phyloP scores from a whole-genome alignment of 2,329 filamentous ascomycete species.

The Xylaria sp. region DNA sequence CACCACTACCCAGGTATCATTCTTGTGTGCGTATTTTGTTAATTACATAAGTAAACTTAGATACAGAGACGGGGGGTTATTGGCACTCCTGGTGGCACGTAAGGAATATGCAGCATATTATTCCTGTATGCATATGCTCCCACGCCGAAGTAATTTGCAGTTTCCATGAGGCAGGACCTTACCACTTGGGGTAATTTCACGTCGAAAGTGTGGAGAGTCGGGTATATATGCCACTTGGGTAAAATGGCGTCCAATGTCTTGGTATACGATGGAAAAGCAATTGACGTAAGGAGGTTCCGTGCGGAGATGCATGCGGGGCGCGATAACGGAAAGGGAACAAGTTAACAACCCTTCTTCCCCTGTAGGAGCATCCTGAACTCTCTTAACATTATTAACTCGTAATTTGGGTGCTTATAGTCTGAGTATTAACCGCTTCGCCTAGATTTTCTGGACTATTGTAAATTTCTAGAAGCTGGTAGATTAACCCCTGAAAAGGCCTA shows the following conservation, averaged over 20 bases:
- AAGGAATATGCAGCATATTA: background rate
- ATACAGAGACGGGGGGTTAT: background rate
- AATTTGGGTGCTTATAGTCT: background rate
- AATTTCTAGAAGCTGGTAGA: background rate
- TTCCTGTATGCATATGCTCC: background rate
- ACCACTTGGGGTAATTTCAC: background rate
- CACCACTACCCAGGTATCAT: background rate
- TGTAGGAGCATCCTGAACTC: background rate
- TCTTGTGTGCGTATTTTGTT: slow-evolving; percentile 4
- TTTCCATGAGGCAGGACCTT: background rate
- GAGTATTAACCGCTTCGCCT: too few species aligned
- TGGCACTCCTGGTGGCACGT: background rate
- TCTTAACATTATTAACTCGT: background rate
- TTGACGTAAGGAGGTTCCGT: background rate
- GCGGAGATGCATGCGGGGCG: slow-evolving; percentile 11
- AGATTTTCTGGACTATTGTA: too few species aligned
- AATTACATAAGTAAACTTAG: slow-evolving; percentile 7
- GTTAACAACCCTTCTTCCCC: background rate
- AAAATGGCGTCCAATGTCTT: background rate
- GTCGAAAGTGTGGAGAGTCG: background rate
- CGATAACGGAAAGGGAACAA: background rate
- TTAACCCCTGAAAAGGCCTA: background rate
- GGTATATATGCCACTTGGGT: background rate
- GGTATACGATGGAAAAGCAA: background rate
- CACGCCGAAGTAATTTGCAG: background rate